Base-by-base conservation (phyloP, 306 rosid species). In the Ammopiptanthus mongolicus region DNA sequence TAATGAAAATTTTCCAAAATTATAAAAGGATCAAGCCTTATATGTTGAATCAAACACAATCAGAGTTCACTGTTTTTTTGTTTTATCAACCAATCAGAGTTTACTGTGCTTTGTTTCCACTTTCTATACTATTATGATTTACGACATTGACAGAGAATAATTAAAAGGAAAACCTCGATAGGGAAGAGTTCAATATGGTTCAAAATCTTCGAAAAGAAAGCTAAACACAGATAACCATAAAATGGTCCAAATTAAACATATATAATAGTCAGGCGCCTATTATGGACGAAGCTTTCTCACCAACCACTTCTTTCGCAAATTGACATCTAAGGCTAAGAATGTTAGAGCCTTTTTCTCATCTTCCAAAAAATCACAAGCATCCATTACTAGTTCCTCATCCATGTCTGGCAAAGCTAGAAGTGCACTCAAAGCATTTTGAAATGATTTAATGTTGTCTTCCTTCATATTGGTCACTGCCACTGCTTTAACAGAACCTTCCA, bases 291-390 rank as follows among this genome's bases (percentile, higher is more conserved):
- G 92, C 86, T 89, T 87, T 77, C 92, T 81, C 36, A 91, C 72
- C 63, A 91, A 80, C 97, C 95, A 89, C 77, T 91, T 91, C 88
- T 83, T 87, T 34, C 97, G 77, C 75, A 89, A 65, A 5, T 84
- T 39, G 34, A 55, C 56, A 66, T 89, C 84, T 79, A 87, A 77
- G 2, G 92, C 91, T 87, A 89, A 64, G 78, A 91, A 86, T 14
- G 85, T 87, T 80, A 82, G 84, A 0, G 91, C 91, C 63, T 88
- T 91, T 69, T 46, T 87, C 74, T 87, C 97, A 64, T 89, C 92
- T 80, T 91, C 92, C 53, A 91, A 79, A 25, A 89, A 78, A 64
- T 91, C 97, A 68, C 91, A 88, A 5, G 94, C 94, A 77, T 89
- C 92, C 76, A 91, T 84, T 73, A 84, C 69, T 3, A 91, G 84